Base-by-base conservation (phyloP, 441 rosid species). In the Flueggea neowawraea region DNA sequence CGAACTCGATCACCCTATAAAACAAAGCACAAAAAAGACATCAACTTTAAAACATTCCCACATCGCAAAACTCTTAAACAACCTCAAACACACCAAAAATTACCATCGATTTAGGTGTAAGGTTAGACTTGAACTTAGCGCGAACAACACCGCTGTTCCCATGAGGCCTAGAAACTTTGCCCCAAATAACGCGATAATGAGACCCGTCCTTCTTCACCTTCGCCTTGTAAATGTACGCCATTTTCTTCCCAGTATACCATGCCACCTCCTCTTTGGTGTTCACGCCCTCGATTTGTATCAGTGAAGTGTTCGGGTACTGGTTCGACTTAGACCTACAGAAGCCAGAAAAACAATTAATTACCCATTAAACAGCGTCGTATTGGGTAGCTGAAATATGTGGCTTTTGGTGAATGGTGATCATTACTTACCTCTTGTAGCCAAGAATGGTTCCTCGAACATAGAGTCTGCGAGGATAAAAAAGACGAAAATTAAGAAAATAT, bases 41-140 rank as follows among this genome's bases (percentile, higher is more conserved):
- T 8, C 41, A 36, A 36, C 9, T 5, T 36, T 36, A 36, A 36
- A 36, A 5, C 41, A 36, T 1, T 5, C 41, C 41, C 41, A 36
- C 6, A 36, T 36, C 41, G 9, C 41, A 36, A 8, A 36, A 22
- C 28, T 22, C 28, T 22, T 0, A 22, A 36, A 36, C 6, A 36
- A 36, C 41, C 41, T 5, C 41, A 36, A 36, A 8, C 9, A 5
- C 41, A 22, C 9, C 41, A 36, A 36, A 31, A 32, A 16, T 16
- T 82, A 91, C 98, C 98, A 91, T 91, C 57, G 98, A 81, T 70
- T 71, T 91, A 6, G 98, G 98, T 60, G 96, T 95, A 54, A 89
- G 78, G 72, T 91, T 91, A 0, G 93, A 81, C 65, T 83, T 91
- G 84, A 91, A 91, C 73, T 87, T 91, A 1, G 96, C 87, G 0